Base-by-base conservation (phyloP, 2,329 filamentous ascomycete species). In the Botrytis fragariae region DNA sequence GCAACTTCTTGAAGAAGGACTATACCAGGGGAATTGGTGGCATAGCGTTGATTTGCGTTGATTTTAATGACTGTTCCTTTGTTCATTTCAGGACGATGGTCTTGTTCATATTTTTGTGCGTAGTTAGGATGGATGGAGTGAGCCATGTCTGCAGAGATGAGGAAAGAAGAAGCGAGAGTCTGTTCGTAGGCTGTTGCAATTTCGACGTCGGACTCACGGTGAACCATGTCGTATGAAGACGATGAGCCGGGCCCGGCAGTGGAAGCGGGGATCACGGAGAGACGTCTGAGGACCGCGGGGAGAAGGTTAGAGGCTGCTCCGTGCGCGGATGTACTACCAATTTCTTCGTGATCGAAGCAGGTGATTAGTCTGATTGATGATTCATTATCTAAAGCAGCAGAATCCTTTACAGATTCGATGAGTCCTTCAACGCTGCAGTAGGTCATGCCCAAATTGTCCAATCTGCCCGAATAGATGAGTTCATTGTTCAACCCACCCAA, bases 81-180 rank as follows among this genome's bases (percentile, higher is more conserved):
- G 87, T 99, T 99, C 88, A 99, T 97, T 83, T 95, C 91, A 8
- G 96, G 96, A 77, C 93, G 90, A 84, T 99, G 96, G 78, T 93
- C 92, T 51, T 90, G 84, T 84, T 99, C 96, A 84, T 98, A 97
- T 84, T 98, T 98, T 78, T 85, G 90, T 7, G 91, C 87, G 82
- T 98, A 99, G 85, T 99, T 99, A 73, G 96, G 96, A 83, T 99
- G 94, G 22, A 99, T 91, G 8, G 92, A 92, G 85, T 99, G 96
- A 1, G 96, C 95, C 96, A 99, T 98, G 82, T 99, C 96, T 70
- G 96, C 96, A 9, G 94, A 97, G 76, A 99, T 87, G 74, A 99
- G 90, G 87, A 99, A 98, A 2, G 94, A 98, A 42, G 92, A 92
- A 9, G 94, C 89, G 70, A 97, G 87, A 2, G 93, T 96, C 85